These are phyloP conservation scores for Elongisporangium anandrum DNA, from an alignment of 352 stramenopile genomes.

Conservation along the genomic window DNA sequence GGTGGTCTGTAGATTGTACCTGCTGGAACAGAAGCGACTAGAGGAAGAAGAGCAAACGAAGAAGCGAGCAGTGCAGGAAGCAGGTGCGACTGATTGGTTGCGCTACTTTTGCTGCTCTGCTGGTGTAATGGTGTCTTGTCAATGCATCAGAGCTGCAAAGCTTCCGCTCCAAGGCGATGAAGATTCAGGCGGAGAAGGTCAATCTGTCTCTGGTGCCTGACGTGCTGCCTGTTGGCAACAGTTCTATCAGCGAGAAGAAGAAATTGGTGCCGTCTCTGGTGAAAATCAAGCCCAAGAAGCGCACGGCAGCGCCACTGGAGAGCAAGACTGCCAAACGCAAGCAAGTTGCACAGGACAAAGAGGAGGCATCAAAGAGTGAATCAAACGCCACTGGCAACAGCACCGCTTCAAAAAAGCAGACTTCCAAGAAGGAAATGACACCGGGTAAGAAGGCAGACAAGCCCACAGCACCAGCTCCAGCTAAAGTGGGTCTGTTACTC, in stretches of 20 bases:
- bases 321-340: constrained; percentile 7
- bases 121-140: background rate
- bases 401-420: background rate
- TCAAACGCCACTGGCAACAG: background rate
- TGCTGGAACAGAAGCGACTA: constrained; percentile 59
- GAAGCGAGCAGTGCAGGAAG: constrained; percentile 26
- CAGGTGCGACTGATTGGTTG: constrained; percentile 18
- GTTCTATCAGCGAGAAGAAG: constrained; percentile 4
- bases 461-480: background rate
- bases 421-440: background rate
- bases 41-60: constrained; percentile 26
- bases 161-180: constrained; percentile 58
- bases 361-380: background rate
- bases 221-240: background rate
- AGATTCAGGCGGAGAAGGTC: constrained; percentile 45
- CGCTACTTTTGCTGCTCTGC: too few species aligned
- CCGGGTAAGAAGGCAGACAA: background rate
- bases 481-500: constrained; percentile 21
- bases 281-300: constrained; percentile 59
- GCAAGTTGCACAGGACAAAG: background rate
- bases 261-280: constrained; percentile 17
- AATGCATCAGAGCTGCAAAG: constrained; percentile 38
- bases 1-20: constrained; percentile 32
- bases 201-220: constrained; percentile 14
- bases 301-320: constrained; percentile 4